Evolutionary conservation across 768 basidiomycete species (phyloP).

Genomic region (Leccinum subtestaceum): DNA sequence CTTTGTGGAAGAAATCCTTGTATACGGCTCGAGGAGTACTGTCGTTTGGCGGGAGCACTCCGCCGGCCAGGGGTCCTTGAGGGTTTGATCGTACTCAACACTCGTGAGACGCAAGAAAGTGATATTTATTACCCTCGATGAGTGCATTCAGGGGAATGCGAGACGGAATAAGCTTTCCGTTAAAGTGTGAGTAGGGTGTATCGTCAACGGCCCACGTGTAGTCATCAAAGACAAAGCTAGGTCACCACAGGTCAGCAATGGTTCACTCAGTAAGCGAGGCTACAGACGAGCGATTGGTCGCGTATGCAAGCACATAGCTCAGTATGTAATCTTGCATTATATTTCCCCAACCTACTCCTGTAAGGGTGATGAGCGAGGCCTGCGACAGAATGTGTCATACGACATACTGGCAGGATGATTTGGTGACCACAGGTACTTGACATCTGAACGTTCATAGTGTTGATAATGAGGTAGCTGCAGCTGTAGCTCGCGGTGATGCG

Average conservation of each 20-base stretch:
- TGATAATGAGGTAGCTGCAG: slow-evolving; percentile 40
- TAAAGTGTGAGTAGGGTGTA: slow-evolving; percentile 34
- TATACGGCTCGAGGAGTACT: slow-evolving; percentile 33
- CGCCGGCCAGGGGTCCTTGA: slow-evolving; percentile 40
- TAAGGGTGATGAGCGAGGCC: neutral
- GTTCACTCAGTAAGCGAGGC: neutral
- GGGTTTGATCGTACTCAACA: neutral
- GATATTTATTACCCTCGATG: slow-evolving; percentile 27
- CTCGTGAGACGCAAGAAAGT: neutral
- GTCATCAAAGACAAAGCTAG: slow-evolving; percentile 41
- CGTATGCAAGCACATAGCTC: slow-evolving; percentile 33
- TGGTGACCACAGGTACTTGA: slow-evolving; percentile 44
- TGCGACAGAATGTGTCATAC: neutral
- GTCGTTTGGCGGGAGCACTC: slow-evolving; percentile 30
- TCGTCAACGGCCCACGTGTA: slow-evolving; percentile 39
- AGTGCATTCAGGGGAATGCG: slow-evolving; percentile 38
- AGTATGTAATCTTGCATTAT: slow-evolving; percentile 38
- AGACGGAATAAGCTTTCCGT: slow-evolving; percentile 36
- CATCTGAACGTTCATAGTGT: slow-evolving; percentile 29
- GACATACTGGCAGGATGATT: slow-evolving; percentile 37
- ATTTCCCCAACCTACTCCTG: slow-evolving; percentile 38
- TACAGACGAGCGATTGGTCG: slow-evolving; percentile 34
- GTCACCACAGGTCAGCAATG: neutral
- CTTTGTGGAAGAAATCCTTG: slow-evolving; percentile 35
- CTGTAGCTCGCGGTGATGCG: slow-evolving; percentile 36